Percentiles rank a stretch among this genome's conserved stretches.
Conservation (phyloP, 2,329 filamentous ascomycete genomes). For the Trichoderma endophyticum region DNA sequence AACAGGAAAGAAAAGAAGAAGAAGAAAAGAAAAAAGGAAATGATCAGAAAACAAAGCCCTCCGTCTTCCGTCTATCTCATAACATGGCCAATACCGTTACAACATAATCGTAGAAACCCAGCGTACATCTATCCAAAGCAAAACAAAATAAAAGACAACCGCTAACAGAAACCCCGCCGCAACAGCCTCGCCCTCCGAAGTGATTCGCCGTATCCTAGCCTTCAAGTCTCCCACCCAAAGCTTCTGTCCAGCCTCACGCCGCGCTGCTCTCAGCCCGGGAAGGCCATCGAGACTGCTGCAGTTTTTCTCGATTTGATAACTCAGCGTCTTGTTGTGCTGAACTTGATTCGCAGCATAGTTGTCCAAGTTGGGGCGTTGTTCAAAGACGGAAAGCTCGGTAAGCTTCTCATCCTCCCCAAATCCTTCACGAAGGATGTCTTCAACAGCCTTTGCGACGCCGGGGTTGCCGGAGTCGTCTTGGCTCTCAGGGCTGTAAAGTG, state of each 20-base stretch:
- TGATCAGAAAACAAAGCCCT: not conserved
- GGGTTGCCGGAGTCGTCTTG: not conserved
- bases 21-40: not conserved
- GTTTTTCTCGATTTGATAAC: conserved; percentile 59
- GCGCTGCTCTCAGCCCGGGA: conserved; percentile 53
- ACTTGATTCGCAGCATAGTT: conserved; percentile 48
- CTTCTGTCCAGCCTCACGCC: conserved; percentile 47
- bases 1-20: not conserved
- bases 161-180: conserved; percentile 33
- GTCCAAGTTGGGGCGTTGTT: conserved; percentile 55
- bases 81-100: conserved; percentile 3
- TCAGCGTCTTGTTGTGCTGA: conserved; percentile 46
- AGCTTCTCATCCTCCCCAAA: conserved; percentile 24
- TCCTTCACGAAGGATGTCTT: conserved; percentile 28
- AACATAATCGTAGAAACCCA: not conserved
- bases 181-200: conserved; percentile 33
- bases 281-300: conserved; percentile 55
- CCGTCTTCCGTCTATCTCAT: conserved; percentile 10
- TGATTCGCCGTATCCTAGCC: conserved; percentile 27
- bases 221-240: conserved; percentile 42
- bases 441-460: conserved; percentile 9
- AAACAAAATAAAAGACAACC: conserved; percentile 31
- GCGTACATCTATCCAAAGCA: conserved; percentile 24
- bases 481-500: conserved; percentile 33
- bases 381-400: conserved; percentile 43